These are phyloP conservation scores for Macaranga tanarius DNA, from an alignment of 441 rosid species.

Conservation along the genomic window DNA sequence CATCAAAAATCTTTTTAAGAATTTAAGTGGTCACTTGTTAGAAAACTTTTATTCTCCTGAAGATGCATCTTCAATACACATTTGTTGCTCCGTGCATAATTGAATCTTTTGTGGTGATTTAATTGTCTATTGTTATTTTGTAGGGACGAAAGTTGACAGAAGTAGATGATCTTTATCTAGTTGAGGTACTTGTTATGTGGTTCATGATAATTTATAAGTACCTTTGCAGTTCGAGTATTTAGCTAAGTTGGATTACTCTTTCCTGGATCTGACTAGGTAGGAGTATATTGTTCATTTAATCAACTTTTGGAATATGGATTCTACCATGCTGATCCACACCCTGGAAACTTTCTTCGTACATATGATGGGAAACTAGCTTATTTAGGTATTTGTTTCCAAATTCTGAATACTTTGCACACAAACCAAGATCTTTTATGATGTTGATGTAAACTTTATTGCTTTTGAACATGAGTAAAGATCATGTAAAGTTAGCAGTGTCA, in stretches of 20 bases:
- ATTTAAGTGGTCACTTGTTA: no score
- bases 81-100: constrained; percentile 8
- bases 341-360: constrained; percentile 93
- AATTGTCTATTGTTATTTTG: constrained; percentile 18
- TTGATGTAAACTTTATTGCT: background rate
- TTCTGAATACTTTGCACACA: constrained; percentile 7
- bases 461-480: background rate
- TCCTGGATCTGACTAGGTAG: constrained; percentile 55
- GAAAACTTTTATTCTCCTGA: no score
- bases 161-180: constrained; percentile 76
- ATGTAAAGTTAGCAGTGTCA: background rate
- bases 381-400: constrained; percentile 50
- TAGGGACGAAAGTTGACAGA: constrained; percentile 85
- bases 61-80: background rate
- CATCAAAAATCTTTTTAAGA: no score
- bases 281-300: constrained; percentile 95
- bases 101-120: constrained; percentile 18
- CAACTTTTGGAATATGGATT: constrained; percentile 93
- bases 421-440: background rate
- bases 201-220: constrained; percentile 15
- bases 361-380: constrained; percentile 89
- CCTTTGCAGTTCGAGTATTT: background rate
- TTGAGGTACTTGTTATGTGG: constrained; percentile 50
- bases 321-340: constrained; percentile 99
- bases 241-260: constrained; percentile 18